Conservation (phyloP, 75 land plant genomes). For the Chamaecyparis obtusa region DNA sequence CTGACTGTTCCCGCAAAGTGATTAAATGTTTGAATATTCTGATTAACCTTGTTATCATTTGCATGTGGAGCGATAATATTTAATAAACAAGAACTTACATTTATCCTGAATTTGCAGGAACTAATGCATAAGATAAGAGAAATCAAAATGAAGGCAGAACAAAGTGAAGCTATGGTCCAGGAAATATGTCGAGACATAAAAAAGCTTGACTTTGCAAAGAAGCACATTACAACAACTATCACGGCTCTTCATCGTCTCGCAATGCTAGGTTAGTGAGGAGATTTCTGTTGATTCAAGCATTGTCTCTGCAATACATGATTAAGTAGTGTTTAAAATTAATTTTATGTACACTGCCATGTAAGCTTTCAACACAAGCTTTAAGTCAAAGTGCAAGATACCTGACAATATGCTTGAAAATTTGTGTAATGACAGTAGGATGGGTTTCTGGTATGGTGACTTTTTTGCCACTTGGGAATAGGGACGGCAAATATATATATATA, state of each 20-base stretch:
- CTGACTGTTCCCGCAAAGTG: neutral
- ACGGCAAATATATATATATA: too few species aligned
- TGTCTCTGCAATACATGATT: neutral
- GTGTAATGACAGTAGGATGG: neutral
- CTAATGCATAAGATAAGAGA: constrained; percentile 85
- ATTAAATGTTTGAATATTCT: neutral
- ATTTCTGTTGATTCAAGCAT: neutral
- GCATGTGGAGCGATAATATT: neutral
- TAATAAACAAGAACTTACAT: neutral
- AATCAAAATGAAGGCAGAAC: constrained; percentile 95
- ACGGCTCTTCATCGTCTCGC: constrained; percentile 99
- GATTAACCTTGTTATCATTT: neutral
- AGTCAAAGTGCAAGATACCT: neutral
- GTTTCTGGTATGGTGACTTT: too few species aligned
- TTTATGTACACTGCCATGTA: neutral
- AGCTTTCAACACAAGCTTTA: neutral
- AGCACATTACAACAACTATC: constrained; percentile 94
- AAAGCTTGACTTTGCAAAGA: constrained; percentile 96
- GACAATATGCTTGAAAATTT: neutral
- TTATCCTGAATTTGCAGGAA: constrained; percentile 50
- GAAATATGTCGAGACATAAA: constrained; percentile 98
- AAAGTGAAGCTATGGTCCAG: constrained; percentile 98
- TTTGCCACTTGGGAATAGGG: too few species aligned
- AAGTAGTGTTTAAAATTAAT: neutral
- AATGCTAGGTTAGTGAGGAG: constrained; percentile 70